These are phyloP conservation scores for Populus hybrid DNA, from an alignment of 441 rosid species.

Conservation along the genomic window DNA sequence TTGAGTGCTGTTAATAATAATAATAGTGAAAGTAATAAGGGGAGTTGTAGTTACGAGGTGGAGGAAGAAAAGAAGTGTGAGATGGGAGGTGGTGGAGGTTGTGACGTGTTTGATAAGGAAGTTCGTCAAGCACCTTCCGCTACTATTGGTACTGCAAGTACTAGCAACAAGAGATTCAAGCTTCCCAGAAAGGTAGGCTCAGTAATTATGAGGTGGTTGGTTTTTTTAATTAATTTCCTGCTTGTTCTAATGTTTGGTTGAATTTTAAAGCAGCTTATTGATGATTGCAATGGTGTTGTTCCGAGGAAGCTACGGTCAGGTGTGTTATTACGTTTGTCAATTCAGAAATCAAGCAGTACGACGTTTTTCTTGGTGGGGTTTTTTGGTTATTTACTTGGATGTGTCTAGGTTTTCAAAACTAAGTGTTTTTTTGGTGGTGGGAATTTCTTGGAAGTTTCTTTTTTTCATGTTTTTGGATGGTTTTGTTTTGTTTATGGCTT, in stretches of 20 bases:
- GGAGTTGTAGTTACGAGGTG: constrained; percentile 7
- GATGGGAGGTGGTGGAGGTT: constrained; percentile 24
- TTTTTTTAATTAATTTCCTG: neutral
- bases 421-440: constrained; percentile 29
- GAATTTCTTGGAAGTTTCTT: constrained; percentile 50
- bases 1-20: constrained; percentile 46
- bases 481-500: constrained; percentile 29
- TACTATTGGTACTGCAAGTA: constrained; percentile 13
- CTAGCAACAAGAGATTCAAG: constrained; percentile 46
- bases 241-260: neutral
- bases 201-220: neutral
- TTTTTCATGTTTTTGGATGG: constrained; percentile 12
- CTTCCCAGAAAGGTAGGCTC: constrained; percentile 49
- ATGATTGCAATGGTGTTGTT: constrained; percentile 58
- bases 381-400: constrained; percentile 20
- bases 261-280: constrained; percentile 38
- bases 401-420: constrained; percentile 17
- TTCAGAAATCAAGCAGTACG: neutral
- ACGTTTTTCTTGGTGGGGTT: constrained; percentile 4
- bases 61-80: constrained; percentile 30
- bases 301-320: constrained; percentile 98
- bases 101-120: constrained; percentile 34
- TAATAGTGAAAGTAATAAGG: neutral
- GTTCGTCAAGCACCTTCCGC: constrained; percentile 27
- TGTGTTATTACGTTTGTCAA: constrained; percentile 30